Percentiles rank a stretch among this genome's conserved stretches.
Conservation (phyloP, 2,329 filamentous ascomycete species). For the Sarocladium brachiariae region DNA sequence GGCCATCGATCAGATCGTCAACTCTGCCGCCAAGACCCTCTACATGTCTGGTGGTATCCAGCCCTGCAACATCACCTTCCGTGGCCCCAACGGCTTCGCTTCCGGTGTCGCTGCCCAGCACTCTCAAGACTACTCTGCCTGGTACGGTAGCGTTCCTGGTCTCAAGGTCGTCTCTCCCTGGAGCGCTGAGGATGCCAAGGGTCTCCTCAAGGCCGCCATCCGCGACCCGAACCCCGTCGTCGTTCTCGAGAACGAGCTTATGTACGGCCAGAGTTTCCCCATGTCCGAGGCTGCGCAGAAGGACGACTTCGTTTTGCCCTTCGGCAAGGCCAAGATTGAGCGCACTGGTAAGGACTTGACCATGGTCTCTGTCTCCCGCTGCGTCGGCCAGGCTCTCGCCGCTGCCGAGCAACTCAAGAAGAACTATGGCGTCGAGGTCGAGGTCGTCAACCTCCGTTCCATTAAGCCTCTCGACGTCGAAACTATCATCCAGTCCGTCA, state of each 20-base stretch:
- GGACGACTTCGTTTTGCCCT: conserved; percentile 92
- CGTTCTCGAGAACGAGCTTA: conserved; percentile 78
- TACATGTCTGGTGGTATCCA: conserved; percentile 99
- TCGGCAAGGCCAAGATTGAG: conserved; percentile 99
- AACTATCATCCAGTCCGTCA: conserved; percentile 90
- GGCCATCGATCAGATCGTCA: conserved; percentile 99
- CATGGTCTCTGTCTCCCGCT: conserved; percentile 89
- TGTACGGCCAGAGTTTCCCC: conserved; percentile 92
- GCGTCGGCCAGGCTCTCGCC: conserved; percentile 82
- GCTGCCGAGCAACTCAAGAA: conserved; percentile 90
- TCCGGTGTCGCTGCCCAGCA: conserved; percentile 94
- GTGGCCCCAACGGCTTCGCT: conserved; percentile 96
- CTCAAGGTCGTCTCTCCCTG: conserved; percentile 95
- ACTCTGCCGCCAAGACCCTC: conserved; percentile 97
- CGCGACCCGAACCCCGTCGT: conserved; percentile 96
- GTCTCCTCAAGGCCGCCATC: conserved; percentile 94
- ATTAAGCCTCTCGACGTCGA: conserved; percentile 96
- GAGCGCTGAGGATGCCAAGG: conserved; percentile 97
- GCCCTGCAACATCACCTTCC: conserved; percentile 99
- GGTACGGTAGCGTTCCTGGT: conserved; percentile 97
- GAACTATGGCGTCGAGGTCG: conserved; percentile 91
- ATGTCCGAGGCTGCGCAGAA: conserved; percentile 97
- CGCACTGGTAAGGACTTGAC: conserved; percentile 92
- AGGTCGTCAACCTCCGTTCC: conserved; percentile 97
- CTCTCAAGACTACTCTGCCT: conserved; percentile 97